Conservation (phyloP, 805 yeast species). For the Sugiyamaella chiloensis region DNA sequence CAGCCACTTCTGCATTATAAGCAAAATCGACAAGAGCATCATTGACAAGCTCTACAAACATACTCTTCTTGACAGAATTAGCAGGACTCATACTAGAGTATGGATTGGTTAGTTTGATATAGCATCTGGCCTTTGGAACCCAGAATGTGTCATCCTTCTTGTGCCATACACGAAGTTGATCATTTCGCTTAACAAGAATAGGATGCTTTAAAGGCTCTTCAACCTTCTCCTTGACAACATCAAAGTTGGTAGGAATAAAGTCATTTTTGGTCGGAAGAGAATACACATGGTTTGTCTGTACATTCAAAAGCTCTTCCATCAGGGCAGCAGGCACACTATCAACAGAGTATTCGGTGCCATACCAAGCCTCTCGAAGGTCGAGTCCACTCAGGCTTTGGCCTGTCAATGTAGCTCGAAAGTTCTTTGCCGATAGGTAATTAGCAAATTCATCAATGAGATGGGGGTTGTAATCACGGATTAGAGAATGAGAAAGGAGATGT, state of each 20-base stretch:
- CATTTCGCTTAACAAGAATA: conserved; percentile 50
- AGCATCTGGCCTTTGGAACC: conserved; percentile 80
- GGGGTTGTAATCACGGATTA: conserved; percentile 59
- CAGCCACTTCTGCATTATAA: conserved; percentile 83
- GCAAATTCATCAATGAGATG: conserved; percentile 49
- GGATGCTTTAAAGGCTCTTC: conserved; percentile 55
- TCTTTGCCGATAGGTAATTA: conserved; percentile 50
- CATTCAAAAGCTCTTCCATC: conserved; percentile 33
- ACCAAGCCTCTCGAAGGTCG: conserved; percentile 70
- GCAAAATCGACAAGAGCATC: conserved; percentile 73
- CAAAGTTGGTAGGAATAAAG: conserved; percentile 78
- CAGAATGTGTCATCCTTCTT: conserved; percentile 86
- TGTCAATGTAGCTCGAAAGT: conserved; percentile 57
- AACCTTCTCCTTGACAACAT: conserved; percentile 45
- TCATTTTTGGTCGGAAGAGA: conserved; percentile 67
- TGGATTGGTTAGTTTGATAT: conserved; percentile 61
- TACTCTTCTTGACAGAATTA: conserved; percentile 53
- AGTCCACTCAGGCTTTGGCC: conserved; percentile 50
- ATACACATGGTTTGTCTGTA: conserved; percentile 26
- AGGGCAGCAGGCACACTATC: conserved; percentile 29
- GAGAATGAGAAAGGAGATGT: conserved; percentile 52
- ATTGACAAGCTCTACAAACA: conserved; percentile 67
- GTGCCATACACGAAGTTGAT: conserved; percentile 68
- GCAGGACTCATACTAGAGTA: conserved; percentile 56
- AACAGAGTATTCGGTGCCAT: conserved; percentile 76